These are phyloP conservation scores for Tricholoma sp. DNA, from an alignment of 768 basidiomycete species.

Conservation along the genomic window DNA sequence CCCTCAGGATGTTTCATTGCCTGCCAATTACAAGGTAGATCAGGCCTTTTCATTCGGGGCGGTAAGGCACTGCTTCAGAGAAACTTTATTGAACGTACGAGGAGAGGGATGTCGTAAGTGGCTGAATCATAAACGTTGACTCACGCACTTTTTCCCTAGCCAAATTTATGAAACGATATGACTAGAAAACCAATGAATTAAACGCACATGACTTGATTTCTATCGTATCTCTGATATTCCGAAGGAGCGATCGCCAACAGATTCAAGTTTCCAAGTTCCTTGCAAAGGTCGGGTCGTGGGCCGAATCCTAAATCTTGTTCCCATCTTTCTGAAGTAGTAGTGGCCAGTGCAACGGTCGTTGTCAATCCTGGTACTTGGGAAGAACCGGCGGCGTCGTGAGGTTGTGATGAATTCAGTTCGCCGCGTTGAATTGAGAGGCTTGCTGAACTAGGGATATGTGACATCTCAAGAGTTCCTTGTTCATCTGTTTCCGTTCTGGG, in stretches of 20 bases:
- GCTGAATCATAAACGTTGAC: background rate
- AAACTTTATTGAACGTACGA: background rate
- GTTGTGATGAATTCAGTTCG: background rate
- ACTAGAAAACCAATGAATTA: background rate
- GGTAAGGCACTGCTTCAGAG: background rate
- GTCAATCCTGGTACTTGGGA: background rate
- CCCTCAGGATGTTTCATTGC: conserved; percentile 4
- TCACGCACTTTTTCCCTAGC: background rate
- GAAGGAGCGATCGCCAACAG: background rate
- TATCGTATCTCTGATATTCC: background rate
- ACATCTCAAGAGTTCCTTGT: background rate
- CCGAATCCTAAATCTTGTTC: background rate
- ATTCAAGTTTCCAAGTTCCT: background rate
- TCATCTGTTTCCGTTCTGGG: background rate
- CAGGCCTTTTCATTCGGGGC: background rate
- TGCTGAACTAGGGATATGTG: background rate
- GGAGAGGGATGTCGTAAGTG: background rate
- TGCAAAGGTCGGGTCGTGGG: background rate
- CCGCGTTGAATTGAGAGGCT: background rate
- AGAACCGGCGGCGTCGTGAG: background rate
- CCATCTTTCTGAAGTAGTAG: background rate
- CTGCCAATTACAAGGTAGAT: background rate
- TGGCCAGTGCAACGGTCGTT: background rate
- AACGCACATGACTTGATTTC: background rate
- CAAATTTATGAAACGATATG: too few relatives aligned